phyloP scores from a whole-genome alignment of 2,329 filamentous ascomycete species.

The Venturia oleaginea region DNA sequence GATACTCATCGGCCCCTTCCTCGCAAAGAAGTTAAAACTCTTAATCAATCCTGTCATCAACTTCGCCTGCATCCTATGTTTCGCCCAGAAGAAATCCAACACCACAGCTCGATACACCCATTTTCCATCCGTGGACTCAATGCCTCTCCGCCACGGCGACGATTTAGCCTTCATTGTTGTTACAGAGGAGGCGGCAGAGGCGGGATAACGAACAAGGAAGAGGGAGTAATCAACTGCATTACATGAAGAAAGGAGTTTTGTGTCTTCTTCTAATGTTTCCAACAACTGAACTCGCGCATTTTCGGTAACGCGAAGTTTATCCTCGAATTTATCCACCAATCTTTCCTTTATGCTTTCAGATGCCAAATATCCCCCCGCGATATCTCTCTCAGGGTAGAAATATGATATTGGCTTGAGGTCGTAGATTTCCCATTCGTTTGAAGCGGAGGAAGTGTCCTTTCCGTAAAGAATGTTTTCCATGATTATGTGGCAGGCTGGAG shows the following conservation, averaged over 20 bases:
- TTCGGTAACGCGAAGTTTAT: slow-evolving; percentile 50
- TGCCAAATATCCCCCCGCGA: slow-evolving; percentile 54
- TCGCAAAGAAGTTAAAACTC: slow-evolving; percentile 52
- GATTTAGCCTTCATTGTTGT: slow-evolving; percentile 18
- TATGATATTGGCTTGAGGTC: slow-evolving; percentile 67
- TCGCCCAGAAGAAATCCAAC: slow-evolving; percentile 72
- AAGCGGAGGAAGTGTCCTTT: slow-evolving; percentile 35
- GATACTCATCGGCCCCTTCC: slow-evolving; percentile 64
- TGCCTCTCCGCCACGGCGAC: slow-evolving; percentile 50
- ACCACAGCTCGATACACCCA: slow-evolving; percentile 60
- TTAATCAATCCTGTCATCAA: slow-evolving; percentile 58
- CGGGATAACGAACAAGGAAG: slow-evolving; percentile 55
- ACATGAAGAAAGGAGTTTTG: slow-evolving; percentile 49
- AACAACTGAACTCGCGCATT: slow-evolving; percentile 49
- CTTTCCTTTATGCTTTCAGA: slow-evolving; percentile 56
- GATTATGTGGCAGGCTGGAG: slow-evolving; percentile 63
- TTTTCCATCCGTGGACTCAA: slow-evolving; percentile 52
- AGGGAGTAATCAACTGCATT: slow-evolving; percentile 70
- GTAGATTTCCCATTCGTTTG: slow-evolving; percentile 57
- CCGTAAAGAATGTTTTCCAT: slow-evolving; percentile 70
- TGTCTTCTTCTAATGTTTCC: slow-evolving; percentile 50
- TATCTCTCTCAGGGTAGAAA: slow-evolving; percentile 67
- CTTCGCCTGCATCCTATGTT: slow-evolving; percentile 58
- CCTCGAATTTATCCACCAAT: slow-evolving; percentile 58
- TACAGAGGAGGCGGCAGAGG: slow-evolving; percentile 23